These are phyloP conservation scores for Lactarius deliciosus DNA, from an alignment of 768 basidiomycete genomes.

Conservation along the genomic window DNA sequence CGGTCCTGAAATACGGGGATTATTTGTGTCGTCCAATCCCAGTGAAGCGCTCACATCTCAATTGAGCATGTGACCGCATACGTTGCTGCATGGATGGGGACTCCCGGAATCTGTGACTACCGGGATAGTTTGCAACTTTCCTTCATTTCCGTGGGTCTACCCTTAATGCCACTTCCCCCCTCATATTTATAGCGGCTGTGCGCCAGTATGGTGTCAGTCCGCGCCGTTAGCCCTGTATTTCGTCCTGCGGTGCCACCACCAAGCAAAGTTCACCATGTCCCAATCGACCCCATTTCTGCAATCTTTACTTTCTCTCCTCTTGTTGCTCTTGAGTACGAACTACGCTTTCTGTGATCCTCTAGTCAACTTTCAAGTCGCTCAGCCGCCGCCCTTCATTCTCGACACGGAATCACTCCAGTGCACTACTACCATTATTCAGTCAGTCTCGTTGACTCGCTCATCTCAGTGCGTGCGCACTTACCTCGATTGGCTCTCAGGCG, in stretches of 20 bases:
- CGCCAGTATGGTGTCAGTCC: neutral
- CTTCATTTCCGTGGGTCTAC: too few relatives aligned
- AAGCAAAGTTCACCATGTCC: neutral
- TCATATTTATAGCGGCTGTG: too few relatives aligned
- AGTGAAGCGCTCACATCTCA: too few relatives aligned
- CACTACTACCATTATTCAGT: constrained; percentile 67
- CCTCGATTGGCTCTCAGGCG: constrained; percentile 43
- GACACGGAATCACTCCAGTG: constrained; percentile 47
- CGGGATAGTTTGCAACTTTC: too few relatives aligned
- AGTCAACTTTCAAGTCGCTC: constrained; percentile 68
- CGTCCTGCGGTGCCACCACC: neutral
- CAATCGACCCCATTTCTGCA: neutral
- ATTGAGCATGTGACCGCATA: too few relatives aligned
- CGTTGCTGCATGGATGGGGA: too few relatives aligned
- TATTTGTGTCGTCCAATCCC: too few relatives aligned
- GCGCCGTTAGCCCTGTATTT: neutral
- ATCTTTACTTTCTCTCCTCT: constrained; percentile 9
- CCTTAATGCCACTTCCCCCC: too few relatives aligned
- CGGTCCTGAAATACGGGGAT: too few relatives aligned
- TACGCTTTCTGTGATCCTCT: constrained; percentile 35
- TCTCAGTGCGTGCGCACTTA: constrained; percentile 10
- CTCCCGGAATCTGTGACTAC: too few relatives aligned
- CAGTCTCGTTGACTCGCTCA: constrained; percentile 30
- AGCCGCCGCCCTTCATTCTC: constrained; percentile 67
- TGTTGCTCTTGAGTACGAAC: constrained; percentile 12